These are phyloP conservation scores for Monascus purpureus DNA, from an alignment of 495 filamentous ascomycete species.

Conservation along the genomic window DNA sequence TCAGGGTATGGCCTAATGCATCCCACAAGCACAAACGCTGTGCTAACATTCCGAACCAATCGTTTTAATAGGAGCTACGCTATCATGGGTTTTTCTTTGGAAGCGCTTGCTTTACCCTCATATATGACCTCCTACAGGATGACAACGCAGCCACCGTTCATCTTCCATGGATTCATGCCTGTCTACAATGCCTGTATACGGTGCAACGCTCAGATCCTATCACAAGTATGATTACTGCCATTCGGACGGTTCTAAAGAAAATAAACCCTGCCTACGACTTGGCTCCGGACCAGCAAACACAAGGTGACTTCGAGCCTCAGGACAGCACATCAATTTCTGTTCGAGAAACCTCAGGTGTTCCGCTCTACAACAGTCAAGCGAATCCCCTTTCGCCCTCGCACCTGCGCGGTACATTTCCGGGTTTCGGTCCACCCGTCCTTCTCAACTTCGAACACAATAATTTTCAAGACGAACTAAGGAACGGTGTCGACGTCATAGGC, in stretches of 20 bases:
- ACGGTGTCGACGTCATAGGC: constrained; percentile 12
- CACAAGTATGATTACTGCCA: constrained; percentile 15
- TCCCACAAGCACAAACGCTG: neutral
- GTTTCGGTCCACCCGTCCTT: neutral
- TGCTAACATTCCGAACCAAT: constrained; percentile 1
- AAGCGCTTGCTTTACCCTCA: constrained; percentile 23
- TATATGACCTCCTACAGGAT: constrained; percentile 28
- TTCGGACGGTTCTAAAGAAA: constrained; percentile 21
- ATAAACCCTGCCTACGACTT: constrained; percentile 24
- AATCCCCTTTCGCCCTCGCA: neutral
- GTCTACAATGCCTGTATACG: constrained; percentile 16
- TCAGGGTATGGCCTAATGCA: constrained; percentile 12
- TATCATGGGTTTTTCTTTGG: constrained; percentile 28
- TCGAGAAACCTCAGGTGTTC: too few relatives aligned
- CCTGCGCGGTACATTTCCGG: neutral
- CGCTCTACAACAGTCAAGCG: neutral
- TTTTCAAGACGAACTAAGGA: constrained; percentile 5
- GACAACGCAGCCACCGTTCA: constrained; percentile 16
- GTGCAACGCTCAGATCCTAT: constrained; percentile 20
- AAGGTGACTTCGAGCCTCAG: too few relatives aligned
- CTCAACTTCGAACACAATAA: neutral
- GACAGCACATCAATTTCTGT: too few relatives aligned
- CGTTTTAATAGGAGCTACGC: constrained; percentile 24
- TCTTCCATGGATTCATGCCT: constrained; percentile 27
- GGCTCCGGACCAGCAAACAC: constrained; percentile 2